Evolutionary conservation across 768 basidiomycete genomes (phyloP).

Genomic region (Candolleomyces aberdarensis): DNA sequence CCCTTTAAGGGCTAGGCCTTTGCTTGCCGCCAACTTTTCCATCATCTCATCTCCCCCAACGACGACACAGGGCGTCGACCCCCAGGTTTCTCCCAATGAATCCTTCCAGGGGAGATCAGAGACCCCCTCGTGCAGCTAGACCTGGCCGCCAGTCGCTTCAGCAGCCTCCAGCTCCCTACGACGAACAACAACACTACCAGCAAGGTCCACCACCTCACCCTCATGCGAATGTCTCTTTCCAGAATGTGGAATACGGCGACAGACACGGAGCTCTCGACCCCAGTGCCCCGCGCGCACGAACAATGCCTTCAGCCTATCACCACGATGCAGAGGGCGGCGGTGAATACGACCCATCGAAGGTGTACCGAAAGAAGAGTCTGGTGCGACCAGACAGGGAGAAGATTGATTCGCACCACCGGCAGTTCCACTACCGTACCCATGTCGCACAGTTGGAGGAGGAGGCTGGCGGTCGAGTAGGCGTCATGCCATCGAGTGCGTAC

Average conservation of each 20-base stretch:
- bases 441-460: constrained; percentile 76
- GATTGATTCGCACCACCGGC: constrained; percentile 90
- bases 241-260: constrained; percentile 67
- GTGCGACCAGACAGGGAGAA: constrained; percentile 93
- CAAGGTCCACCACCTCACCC: constrained; percentile 28
- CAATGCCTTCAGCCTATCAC: constrained; percentile 46
- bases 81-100: neutral
- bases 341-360: constrained; percentile 44
- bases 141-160: constrained; percentile 38
- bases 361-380: constrained; percentile 86
- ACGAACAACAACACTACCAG: constrained; percentile 26
- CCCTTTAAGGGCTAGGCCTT: neutral
- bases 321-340: constrained; percentile 42
- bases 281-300: constrained; percentile 42
- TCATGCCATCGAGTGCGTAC: constrained; percentile 79
- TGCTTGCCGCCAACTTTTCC: constrained; percentile 8
- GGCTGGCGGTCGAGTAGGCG: constrained; percentile 58
- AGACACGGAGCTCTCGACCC: constrained; percentile 53
- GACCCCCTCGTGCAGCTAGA: constrained; percentile 54
- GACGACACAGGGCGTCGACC: too few relatives aligned
- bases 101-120: constrained; percentile 33
- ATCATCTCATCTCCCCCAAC: neutral
- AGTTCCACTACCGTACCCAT: constrained; percentile 92
- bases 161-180: constrained; percentile 37
- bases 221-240: constrained; percentile 61